Evolutionary conservation across 2,329 filamentous ascomycete species (phyloP).

Genomic region (Pseudogymnoascus verrucosus): DNA sequence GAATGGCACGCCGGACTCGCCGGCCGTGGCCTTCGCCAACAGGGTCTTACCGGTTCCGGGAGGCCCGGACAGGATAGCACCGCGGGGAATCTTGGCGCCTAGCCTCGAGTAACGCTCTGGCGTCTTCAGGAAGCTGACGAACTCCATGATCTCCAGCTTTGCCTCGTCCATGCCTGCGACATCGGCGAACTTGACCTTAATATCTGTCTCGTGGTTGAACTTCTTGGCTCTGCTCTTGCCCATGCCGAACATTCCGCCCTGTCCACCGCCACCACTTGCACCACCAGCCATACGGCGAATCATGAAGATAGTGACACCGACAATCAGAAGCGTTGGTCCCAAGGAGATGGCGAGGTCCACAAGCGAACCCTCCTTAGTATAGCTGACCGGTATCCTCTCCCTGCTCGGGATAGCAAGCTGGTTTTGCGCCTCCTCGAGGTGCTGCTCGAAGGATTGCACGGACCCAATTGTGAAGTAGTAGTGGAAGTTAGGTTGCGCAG

Average conservation of each 20-base stretch:
- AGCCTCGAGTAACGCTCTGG: conserved; percentile 88
- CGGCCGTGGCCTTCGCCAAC: conserved; percentile 92
- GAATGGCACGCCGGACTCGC: conserved; percentile 94
- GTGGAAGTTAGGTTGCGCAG: conserved; percentile 55
- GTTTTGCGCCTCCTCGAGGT: conserved; percentile 78
- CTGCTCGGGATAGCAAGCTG: conserved; percentile 76
- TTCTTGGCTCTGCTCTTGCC: conserved; percentile 92
- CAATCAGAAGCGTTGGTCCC: conserved; percentile 77
- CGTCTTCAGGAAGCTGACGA: conserved; percentile 92
- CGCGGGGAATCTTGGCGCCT: conserved; percentile 94
- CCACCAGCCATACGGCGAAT: conserved; percentile 66
- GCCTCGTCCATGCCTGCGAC: conserved; percentile 98
- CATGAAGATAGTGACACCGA: conserved; percentile 74
- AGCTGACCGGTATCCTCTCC: conserved; percentile 92
- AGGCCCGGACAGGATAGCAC: conserved; percentile 93
- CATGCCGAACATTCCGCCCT: conserved; percentile 86
- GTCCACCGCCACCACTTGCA: conserved; percentile 45
- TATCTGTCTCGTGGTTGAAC: conserved; percentile 93
- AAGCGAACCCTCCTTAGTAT: conserved; percentile 66
- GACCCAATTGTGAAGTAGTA: conserved; percentile 97
- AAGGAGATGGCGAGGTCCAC: conserved; percentile 67
- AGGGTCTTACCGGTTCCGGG: conserved; percentile 98
- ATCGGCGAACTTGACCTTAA: conserved; percentile 95
- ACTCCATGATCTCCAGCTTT: conserved; percentile 98
- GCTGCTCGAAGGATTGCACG: conserved; percentile 83